phyloP scores from a whole-genome alignment of 305 asterid genomes.

The Fraxinus velutina region DNA sequence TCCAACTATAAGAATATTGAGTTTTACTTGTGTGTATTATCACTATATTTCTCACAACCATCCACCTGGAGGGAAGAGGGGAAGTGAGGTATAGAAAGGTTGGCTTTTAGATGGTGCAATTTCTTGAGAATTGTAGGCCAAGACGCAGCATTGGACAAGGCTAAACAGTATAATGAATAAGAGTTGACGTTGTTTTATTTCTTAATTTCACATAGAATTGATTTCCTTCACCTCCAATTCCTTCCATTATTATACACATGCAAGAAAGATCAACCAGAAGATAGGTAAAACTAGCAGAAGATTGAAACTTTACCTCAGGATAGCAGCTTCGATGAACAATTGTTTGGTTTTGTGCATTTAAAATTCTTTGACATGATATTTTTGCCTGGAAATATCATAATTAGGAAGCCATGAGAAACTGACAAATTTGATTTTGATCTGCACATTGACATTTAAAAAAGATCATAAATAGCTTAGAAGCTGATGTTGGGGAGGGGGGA shows the following conservation, averaged over 20 bases:
- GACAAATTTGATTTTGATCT: background rate
- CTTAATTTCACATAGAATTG: background rate
- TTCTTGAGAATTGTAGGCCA: background rate
- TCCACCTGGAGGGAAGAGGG: background rate
- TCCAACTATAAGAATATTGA: background rate
- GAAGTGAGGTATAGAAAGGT: background rate
- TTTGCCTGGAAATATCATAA: constrained; percentile 48
- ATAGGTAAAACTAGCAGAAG: background rate
- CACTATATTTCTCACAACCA: background rate
- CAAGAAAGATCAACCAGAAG: constrained; percentile 2
- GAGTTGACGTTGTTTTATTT: background rate
- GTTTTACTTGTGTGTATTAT: background rate
- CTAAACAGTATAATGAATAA: background rate
- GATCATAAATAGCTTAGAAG: background rate
- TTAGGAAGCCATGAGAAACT: background rate
- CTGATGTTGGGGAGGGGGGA: background rate
- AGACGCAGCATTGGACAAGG: background rate
- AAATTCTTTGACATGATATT: constrained; percentile 58
- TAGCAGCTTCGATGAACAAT: constrained; percentile 61
- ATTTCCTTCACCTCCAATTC: background rate
- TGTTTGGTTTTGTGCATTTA: constrained; percentile 53
- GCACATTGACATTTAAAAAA: constrained; percentile 1
- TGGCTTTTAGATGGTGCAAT: background rate
- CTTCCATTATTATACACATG: background rate
- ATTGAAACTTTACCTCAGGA: constrained; percentile 50